Evolutionary conservation across 495 filamentous ascomycete genomes (phyloP).

Genomic region (Aspergillus wentii): DNA sequence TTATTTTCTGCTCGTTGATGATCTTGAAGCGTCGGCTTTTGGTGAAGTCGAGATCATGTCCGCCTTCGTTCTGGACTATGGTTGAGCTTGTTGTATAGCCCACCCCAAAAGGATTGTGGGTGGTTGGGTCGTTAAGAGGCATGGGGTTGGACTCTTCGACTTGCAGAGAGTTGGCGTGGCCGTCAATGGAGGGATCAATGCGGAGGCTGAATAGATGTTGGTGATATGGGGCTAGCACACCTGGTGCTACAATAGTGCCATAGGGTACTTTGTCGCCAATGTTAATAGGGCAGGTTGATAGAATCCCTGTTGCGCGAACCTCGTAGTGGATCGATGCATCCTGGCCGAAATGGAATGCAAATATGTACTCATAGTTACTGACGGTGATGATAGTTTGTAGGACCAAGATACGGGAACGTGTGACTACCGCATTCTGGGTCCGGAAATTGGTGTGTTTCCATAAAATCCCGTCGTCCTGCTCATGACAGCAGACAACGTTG

Average conservation of each 20-base stretch:
- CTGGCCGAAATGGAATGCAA: conserved; percentile 80
- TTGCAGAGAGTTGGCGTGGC: conserved; percentile 59
- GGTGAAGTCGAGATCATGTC: conserved; percentile 57
- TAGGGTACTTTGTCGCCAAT: conserved; percentile 48
- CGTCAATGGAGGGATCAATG: conserved; percentile 78
- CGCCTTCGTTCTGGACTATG: conserved; percentile 51
- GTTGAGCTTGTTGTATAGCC: conserved; percentile 61
- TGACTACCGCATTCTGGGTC: conserved; percentile 51
- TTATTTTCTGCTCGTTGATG: conserved; percentile 62
- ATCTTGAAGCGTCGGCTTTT: conserved; percentile 75
- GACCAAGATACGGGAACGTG: conserved; percentile 52
- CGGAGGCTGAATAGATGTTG: conserved; percentile 90
- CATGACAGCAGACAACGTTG: conserved; percentile 61
- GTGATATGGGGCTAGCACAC: conserved; percentile 72
- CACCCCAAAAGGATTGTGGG: conserved; percentile 70
- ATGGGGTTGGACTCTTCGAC: conserved; percentile 67
- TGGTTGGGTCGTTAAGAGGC: conserved; percentile 44
- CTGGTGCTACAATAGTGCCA: conserved; percentile 81
- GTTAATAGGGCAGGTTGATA: conserved; percentile 75
- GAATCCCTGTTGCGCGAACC: conserved; percentile 79
- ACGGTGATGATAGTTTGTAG: conserved; percentile 75
- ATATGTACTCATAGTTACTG: conserved; percentile 82
- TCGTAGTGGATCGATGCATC: conserved; percentile 75
- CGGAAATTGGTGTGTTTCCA: conserved; percentile 72
- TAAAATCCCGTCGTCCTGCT: conserved; percentile 60